Evolutionary conservation across 2,329 filamentous ascomycete genomes (phyloP).

Genomic region (Ambrosiella xylebori): DNA sequence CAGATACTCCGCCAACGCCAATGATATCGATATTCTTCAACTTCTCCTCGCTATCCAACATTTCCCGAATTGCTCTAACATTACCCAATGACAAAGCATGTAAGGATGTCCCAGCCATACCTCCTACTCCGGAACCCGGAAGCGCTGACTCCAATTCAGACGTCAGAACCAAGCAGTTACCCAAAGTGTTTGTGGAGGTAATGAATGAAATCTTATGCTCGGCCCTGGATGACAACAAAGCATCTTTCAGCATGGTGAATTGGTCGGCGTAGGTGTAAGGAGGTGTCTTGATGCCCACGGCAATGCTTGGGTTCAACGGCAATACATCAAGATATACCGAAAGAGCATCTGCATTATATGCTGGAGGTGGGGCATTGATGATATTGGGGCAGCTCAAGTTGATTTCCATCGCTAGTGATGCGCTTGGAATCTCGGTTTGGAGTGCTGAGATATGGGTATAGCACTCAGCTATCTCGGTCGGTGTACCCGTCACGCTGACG

Average conservation of each 20-base stretch:
- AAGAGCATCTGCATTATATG: conserved; percentile 40
- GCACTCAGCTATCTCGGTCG: conserved; percentile 37
- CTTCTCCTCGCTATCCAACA: conserved; percentile 34
- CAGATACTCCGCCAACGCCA: conserved; percentile 55
- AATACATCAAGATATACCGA: conserved; percentile 36
- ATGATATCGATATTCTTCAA: conserved; percentile 44
- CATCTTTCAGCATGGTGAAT: conserved; percentile 37
- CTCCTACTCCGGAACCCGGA: conserved; percentile 43
- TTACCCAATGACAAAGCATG: conserved; percentile 63
- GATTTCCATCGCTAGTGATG: conserved; percentile 52
- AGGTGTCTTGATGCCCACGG: conserved; percentile 53
- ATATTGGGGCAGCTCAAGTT: conserved; percentile 72
- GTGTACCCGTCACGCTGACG: conserved; percentile 51
- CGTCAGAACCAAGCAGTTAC: conserved; percentile 44
- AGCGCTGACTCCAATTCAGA: conserved; percentile 19
- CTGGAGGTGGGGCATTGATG: conserved; percentile 47
- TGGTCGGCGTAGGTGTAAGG: conserved; percentile 57
- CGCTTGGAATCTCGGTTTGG: conserved; percentile 21
- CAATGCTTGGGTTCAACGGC: conserved; percentile 20
- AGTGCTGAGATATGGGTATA: conserved; percentile 30
- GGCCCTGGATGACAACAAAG: conserved; percentile 24
- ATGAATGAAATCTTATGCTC: conserved; percentile 40
- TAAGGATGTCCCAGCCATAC: conserved; percentile 53
- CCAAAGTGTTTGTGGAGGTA: conserved; percentile 57
- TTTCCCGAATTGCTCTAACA: conserved; percentile 44